phyloP scores from a whole-genome alignment of 495 filamentous ascomycete species.

The Aspergillus asperescens region DNA sequence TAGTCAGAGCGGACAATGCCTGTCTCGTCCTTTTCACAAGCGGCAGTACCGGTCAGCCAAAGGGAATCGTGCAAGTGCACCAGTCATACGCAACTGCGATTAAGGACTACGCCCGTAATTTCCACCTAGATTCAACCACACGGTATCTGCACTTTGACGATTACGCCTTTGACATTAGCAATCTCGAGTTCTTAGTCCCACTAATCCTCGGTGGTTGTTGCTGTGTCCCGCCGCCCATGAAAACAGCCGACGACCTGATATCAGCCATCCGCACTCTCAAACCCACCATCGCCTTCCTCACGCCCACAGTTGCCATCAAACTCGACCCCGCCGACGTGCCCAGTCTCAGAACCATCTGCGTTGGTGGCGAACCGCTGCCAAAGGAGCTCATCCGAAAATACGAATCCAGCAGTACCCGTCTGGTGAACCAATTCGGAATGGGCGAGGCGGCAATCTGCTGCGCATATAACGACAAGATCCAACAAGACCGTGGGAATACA shows the following conservation, averaged over 20 bases:
- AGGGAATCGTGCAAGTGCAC: constrained; percentile 48
- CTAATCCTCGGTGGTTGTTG: constrained; percentile 42
- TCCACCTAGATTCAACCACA: constrained; percentile 16
- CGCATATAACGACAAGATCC: constrained; percentile 19
- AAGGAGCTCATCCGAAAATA: constrained; percentile 41
- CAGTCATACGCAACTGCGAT: constrained; percentile 30
- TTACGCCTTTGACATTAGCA: constrained; percentile 44
- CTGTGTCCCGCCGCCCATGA: constrained; percentile 41
- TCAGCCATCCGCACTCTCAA: constrained; percentile 29
- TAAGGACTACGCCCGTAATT: constrained; percentile 19
- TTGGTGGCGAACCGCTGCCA: constrained; percentile 44
- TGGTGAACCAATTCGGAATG: constrained; percentile 57
- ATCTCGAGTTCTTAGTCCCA: constrained; percentile 40
- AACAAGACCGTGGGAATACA: constrained; percentile 6
- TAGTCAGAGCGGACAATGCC: constrained; percentile 11
- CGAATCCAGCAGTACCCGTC: constrained; percentile 30
- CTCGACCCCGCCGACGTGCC: constrained; percentile 35
- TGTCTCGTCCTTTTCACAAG: constrained; percentile 40
- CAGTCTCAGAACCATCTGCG: background rate
- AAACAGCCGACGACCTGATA: constrained; percentile 30
- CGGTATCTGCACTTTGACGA: constrained; percentile 45
- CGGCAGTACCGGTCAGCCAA: constrained; percentile 44
- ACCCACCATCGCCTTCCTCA: constrained; percentile 39
- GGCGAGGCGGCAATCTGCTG: constrained; percentile 40
- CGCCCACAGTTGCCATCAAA: constrained; percentile 38